A percentile compares a stretch with the other conserved stretches of the same genome.
These are phyloP conservation scores for Stemphylium vesicarium DNA, from an alignment of 2,329 filamentous ascomycete genomes.

Conservation along the genomic window DNA sequence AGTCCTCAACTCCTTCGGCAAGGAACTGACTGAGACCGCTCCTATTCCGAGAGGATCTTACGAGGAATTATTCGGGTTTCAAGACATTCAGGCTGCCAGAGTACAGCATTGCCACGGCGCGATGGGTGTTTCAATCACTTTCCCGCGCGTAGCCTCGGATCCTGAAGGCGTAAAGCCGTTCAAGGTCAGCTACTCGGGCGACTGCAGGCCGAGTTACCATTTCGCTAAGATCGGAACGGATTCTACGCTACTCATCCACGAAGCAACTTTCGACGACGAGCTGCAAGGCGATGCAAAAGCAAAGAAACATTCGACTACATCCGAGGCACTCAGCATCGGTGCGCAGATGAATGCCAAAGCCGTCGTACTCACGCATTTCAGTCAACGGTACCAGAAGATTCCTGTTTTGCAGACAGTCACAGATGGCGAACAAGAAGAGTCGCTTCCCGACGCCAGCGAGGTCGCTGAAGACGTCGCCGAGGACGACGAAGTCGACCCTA, in stretches of 20 bases:
- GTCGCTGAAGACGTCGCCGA: constrained; percentile 35
- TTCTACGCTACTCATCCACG: constrained; percentile 87
- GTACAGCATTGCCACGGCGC: constrained; percentile 84
- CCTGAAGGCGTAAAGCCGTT: constrained; percentile 60
- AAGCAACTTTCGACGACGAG: constrained; percentile 94
- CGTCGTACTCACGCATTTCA: constrained; percentile 91
- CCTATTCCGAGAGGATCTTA: constrained; percentile 38
- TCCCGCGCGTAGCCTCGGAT: constrained; percentile 59
- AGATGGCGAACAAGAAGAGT: constrained; percentile 37
- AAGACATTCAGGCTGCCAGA: constrained; percentile 67
- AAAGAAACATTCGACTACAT: constrained; percentile 90
- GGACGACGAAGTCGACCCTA: constrained; percentile 30
- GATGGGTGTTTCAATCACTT: constrained; percentile 77
- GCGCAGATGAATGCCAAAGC: constrained; percentile 78
- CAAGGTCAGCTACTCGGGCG: constrained; percentile 90
- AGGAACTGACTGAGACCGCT: constrained; percentile 2
- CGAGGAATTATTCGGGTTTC: constrained; percentile 65
- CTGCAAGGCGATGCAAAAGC: constrained; percentile 76
- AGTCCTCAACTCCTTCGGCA: constrained; percentile 31
- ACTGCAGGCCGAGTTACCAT: constrained; percentile 73
- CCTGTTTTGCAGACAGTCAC: constrained; percentile 57
- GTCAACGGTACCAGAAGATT: constrained; percentile 86
- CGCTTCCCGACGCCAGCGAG: constrained; percentile 19
- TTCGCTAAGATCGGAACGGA: constrained; percentile 76
- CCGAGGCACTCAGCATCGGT: constrained; percentile 81